Base-by-base conservation (phyloP, 1,284 basidiomycete genomes). In the Cryptococcus sp. region DNA sequence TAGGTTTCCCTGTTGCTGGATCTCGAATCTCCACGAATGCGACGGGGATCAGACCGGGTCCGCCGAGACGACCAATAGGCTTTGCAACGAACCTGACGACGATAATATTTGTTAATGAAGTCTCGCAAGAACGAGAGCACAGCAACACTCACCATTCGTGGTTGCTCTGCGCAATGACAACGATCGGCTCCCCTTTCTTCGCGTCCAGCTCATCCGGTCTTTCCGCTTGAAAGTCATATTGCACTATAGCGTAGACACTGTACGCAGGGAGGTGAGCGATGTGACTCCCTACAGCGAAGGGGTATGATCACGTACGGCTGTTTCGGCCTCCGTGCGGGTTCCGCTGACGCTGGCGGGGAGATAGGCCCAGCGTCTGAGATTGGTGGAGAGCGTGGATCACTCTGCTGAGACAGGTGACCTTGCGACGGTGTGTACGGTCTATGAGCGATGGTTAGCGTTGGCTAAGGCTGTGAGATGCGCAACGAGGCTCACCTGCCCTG, bases 21-120 rank as follows among this genome's bases (percentile, higher is more conserved):
- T 99, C 94, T 59, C 92, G 88, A 44, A 99, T 89, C 79, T 97
- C 89, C 64, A 99, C 93, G 76, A 98, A 99, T 1, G 93, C 87
- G 38, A 93, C 93, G 5, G 96, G 96, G 55, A 99, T 99, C 59
- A 99, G 84, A 49, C 96, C 96, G 0, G 96, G 94, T 60, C 93
- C 88, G 20, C 96, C 94, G 10, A 99, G 84, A 56, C 88, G 84
- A 51, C 93, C 93, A 69, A 99, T 98, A 5, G 93, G 93, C 79
- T 99, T 99, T 38, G 83, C 84, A 13, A 85, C 83, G 61, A 84
- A 84, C 84, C 84, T 84, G 65, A 64, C 8, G 31, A 10, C 13
- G 31, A 35, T 35, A 13, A 10, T 5, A 13, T 10, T 35, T 8
- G 31, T 35, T 22, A 3, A 40, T 42, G 6, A 22, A 25, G 16